These are phyloP conservation scores for Quercus tomentella DNA, from an alignment of 331 rosid species.

Conservation along the genomic window DNA sequence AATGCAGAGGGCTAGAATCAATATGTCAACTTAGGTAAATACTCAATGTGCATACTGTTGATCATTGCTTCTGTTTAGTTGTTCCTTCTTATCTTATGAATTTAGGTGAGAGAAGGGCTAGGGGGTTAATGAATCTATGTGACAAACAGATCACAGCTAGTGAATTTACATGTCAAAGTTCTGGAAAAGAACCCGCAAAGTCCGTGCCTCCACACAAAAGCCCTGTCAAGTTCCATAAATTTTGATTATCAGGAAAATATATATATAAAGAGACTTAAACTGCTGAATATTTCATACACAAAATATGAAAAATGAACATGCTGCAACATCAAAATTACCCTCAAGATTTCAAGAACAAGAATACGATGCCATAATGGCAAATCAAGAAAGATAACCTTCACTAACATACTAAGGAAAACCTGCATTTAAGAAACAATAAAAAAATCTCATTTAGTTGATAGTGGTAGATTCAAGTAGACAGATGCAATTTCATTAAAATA, in stretches of 20 bases:
- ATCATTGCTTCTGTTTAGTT: background rate
- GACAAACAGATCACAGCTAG: background rate
- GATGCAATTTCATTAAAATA: background rate
- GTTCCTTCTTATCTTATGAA: background rate
- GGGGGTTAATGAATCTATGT: background rate
- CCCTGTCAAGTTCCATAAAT: slow-evolving; percentile 58
- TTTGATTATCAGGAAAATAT: slow-evolving; percentile 17
- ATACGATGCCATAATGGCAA: slow-evolving; percentile 98
- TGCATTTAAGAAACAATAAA: slow-evolving; percentile 29
- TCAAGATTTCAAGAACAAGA: slow-evolving; percentile 95
- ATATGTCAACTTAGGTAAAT: background rate
- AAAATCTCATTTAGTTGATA: background rate
- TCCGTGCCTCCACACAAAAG: slow-evolving; percentile 91
- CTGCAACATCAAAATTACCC: slow-evolving; percentile 56
- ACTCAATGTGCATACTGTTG: background rate
- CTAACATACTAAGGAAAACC: slow-evolving; percentile 97
- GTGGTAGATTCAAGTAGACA: background rate
- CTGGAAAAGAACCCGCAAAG: slow-evolving; percentile 79
- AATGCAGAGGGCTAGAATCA: background rate
- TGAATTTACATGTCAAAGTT: slow-evolving; percentile 87
- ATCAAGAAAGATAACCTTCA: slow-evolving; percentile 92
- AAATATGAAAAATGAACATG: slow-evolving; percentile 1
- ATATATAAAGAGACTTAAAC: background rate
- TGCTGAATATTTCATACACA: slow-evolving; percentile 17
- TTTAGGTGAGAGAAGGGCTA: background rate